Conservation (phyloP, 2,329 filamentous ascomycete species). For the Calonectria leucothoes region DNA sequence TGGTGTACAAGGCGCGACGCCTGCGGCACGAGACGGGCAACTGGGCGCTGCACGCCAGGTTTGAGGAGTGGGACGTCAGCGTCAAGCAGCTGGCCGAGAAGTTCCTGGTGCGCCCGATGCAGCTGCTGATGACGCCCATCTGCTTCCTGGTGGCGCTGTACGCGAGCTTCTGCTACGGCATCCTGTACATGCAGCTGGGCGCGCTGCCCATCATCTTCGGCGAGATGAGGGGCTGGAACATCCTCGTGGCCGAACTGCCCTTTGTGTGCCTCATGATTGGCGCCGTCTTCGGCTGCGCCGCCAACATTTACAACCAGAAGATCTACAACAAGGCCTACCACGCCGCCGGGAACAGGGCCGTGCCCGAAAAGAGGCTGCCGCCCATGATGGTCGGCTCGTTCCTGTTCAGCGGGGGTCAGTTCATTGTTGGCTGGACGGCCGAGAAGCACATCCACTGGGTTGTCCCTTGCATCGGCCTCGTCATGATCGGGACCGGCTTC, state of each 20-base stretch:
- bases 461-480: slow-evolving; percentile 62
- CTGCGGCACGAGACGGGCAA: slow-evolving; percentile 73
- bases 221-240: slow-evolving; percentile 70
- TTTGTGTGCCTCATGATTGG: slow-evolving; percentile 74
- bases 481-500: slow-evolving; percentile 60
- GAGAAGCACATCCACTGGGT: slow-evolving; percentile 70
- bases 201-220: slow-evolving; percentile 70
- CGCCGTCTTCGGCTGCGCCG: slow-evolving; percentile 64
- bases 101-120: slow-evolving; percentile 75
- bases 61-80: slow-evolving; percentile 77
- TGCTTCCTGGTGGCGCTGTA: slow-evolving; percentile 79
- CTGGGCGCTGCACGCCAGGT: slow-evolving; percentile 75
- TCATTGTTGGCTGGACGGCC: slow-evolving; percentile 69
- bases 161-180: slow-evolving; percentile 75
- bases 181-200: slow-evolving; percentile 70
- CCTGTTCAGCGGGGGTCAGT: slow-evolving; percentile 66
- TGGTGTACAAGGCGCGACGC: slow-evolving; percentile 70
- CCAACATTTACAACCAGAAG: slow-evolving; percentile 74
- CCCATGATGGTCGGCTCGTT: slow-evolving; percentile 64
- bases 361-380: slow-evolving; percentile 65
- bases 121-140: slow-evolving; percentile 76
- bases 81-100: slow-evolving; percentile 71
- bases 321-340: slow-evolving; percentile 71
- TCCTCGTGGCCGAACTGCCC: slow-evolving; percentile 67
- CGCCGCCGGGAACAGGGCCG: slow-evolving; percentile 61